A percentile compares a stretch with the other conserved stretches of the same genome.
These are phyloP conservation scores for Wickerhamiella cacticola DNA, from an alignment of 805 yeast genomes.

Conservation along the genomic window DNA sequence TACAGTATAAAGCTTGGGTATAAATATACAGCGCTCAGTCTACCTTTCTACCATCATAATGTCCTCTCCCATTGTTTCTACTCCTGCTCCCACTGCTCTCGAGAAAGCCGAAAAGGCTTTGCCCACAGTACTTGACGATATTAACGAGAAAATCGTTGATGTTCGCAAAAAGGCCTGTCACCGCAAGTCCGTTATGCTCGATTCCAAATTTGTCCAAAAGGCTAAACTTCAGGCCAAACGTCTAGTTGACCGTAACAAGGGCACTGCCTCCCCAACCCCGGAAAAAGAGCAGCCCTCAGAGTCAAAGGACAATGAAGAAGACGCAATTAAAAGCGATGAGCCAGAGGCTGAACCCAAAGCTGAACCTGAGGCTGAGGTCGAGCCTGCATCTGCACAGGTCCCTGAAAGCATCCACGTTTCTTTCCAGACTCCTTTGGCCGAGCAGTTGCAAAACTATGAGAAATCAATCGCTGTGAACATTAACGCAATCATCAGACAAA, in stretches of 20 bases:
- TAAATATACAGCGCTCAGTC: not conserved
- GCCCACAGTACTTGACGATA: not conserved
- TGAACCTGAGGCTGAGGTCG: not conserved
- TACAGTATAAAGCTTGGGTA: not conserved
- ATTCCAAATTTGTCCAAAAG: not conserved
- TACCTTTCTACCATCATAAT: not conserved
- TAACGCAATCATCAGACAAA: not conserved
- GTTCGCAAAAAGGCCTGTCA: conserved; percentile 1
- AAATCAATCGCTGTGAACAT: conserved; percentile 1
- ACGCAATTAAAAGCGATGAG: not conserved
- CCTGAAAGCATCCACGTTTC: conserved; percentile 3
- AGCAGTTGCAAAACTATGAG: not conserved
- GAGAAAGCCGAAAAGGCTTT: conserved; percentile 1
- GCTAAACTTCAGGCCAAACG: conserved; percentile 5
- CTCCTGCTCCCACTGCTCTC: conserved; percentile 5
- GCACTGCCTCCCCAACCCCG: not conserved
- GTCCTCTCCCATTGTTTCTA: not conserved
- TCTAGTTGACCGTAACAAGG: not conserved
- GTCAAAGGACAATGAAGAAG: not conserved
- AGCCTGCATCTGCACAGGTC: not conserved
- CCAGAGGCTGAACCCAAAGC: not conserved
- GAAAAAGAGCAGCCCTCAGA: not conserved
- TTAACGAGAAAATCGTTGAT: not conserved
- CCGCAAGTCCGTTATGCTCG: conserved; percentile 1
- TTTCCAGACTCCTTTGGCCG: conserved; percentile 2